A percentile compares a stretch with the other conserved stretches of the same genome.
Evolutionary conservation across 2,329 filamentous ascomycete species (phyloP).

Genomic region (Fusarium buxicola): DNA sequence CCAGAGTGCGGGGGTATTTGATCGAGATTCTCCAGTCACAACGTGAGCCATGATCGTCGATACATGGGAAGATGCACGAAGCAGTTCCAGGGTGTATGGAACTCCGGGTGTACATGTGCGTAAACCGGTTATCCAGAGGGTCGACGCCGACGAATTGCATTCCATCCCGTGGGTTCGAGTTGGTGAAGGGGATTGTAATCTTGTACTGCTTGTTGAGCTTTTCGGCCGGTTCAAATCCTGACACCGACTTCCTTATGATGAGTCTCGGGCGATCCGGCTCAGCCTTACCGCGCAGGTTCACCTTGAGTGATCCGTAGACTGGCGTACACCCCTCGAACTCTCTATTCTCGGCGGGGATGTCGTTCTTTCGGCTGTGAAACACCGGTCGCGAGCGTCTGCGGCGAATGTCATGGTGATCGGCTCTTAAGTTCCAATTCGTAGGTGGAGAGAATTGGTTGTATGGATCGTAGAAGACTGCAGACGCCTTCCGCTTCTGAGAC

Average conservation of each 20-base stretch:
- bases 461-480: constrained; percentile 68
- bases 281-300: constrained; percentile 56
- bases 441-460: constrained; percentile 74
- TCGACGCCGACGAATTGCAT: constrained; percentile 92
- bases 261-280: constrained; percentile 55
- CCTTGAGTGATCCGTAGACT: constrained; percentile 63
- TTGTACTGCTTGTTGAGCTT: constrained; percentile 60
- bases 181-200: constrained; percentile 79
- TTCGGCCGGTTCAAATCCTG: constrained; percentile 48
- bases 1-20: constrained; percentile 85
- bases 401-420: constrained; percentile 81
- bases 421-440: constrained; percentile 68
- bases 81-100: constrained; percentile 81
- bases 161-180: constrained; percentile 82
- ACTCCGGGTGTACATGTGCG: constrained; percentile 91
- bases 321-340: constrained; percentile 67
- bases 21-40: constrained; percentile 91
- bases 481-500: constrained; percentile 55
- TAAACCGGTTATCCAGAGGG: constrained; percentile 82
- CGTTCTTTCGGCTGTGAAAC: constrained; percentile 62
- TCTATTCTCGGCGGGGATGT: constrained; percentile 67
- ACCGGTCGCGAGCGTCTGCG: constrained; percentile 72
- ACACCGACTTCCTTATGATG: constrained; percentile 59
- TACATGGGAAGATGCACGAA: constrained; percentile 90
- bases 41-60: constrained; percentile 85